phyloP scores from a whole-genome alignment of 139 green algal species.

The Tetraselmis striata region DNA sequence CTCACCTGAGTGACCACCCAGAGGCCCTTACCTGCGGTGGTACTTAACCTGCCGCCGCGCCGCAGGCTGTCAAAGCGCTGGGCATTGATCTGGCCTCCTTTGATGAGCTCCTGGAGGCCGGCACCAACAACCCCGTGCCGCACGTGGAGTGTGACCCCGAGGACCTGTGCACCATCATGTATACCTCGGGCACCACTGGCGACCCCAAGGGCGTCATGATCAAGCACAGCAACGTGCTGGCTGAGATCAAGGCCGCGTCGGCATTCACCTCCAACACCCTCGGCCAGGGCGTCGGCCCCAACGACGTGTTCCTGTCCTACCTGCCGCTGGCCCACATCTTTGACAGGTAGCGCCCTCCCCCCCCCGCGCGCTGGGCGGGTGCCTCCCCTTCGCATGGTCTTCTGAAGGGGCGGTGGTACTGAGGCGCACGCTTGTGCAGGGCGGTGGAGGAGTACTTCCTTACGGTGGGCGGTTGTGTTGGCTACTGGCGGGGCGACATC shows the following conservation, averaged over 20 bases:
- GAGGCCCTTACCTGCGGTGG: too few species aligned
- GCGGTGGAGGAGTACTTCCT: slow-evolving; percentile 71
- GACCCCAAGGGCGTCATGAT: slow-evolving; percentile 82
- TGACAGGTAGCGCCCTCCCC: slow-evolving; percentile 44
- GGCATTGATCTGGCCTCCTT: slow-evolving; percentile 51
- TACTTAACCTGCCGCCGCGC: too few species aligned
- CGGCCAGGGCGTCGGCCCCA: background rate
- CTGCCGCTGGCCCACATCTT: slow-evolving; percentile 90
- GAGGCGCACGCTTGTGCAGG: slow-evolving; percentile 28
- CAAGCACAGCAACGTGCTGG: slow-evolving; percentile 57
- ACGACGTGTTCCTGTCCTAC: slow-evolving; percentile 65
- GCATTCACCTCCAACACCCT: slow-evolving; percentile 34
- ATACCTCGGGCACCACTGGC: slow-evolving; percentile 86
- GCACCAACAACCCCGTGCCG: slow-evolving; percentile 30
- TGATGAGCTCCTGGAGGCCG: slow-evolving; percentile 52
- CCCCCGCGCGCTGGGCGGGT: background rate
- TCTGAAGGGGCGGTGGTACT: background rate
- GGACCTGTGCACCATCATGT: slow-evolving; percentile 93
- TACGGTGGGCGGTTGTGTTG: slow-evolving; percentile 59
- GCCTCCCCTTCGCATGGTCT: slow-evolving; percentile 5
- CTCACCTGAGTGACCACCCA: too few species aligned
- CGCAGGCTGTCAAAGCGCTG: slow-evolving; percentile 31
- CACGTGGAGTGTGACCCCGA: slow-evolving; percentile 52
- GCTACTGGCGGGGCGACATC: slow-evolving; percentile 76
- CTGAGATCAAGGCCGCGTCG: slow-evolving; percentile 39